Conservation (phyloP, 129 eudicot genomes). For the Heracleum sosnowskyi region DNA sequence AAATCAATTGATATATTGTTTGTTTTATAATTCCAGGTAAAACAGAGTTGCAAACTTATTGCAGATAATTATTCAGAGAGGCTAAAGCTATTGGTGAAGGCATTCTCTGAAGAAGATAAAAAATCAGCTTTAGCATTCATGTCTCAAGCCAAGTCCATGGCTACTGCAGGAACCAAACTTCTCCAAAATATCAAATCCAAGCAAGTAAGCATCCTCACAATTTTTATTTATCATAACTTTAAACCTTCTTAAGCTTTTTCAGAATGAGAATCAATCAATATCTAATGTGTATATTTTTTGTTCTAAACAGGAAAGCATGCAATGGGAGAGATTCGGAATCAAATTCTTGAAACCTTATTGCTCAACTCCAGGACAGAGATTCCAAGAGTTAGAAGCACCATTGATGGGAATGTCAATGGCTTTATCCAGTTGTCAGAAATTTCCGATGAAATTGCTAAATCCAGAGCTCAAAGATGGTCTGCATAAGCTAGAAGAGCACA, state of each 20-base stretch:
- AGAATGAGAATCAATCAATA: neutral
- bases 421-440: slow-evolving; percentile 26
- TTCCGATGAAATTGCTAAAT: slow-evolving; percentile 29
- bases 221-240: neutral
- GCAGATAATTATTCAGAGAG: slow-evolving; percentile 63
- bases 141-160: slow-evolving; percentile 56
- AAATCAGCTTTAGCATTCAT: slow-evolving; percentile 38
- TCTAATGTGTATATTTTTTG: neutral
- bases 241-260: neutral
- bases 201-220: slow-evolving; percentile 44
- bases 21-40: slow-evolving; percentile 47
- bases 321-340: slow-evolving; percentile 62
- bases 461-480: slow-evolving; percentile 38
- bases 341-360: slow-evolving; percentile 43
- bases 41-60: slow-evolving; percentile 45
- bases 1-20: neutral
- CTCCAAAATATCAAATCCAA: slow-evolving; percentile 54
- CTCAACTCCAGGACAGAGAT: slow-evolving; percentile 43
- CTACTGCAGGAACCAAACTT: slow-evolving; percentile 44
- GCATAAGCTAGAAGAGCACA: slow-evolving; percentile 27
- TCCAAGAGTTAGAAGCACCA: slow-evolving; percentile 55
- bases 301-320: slow-evolving; percentile 61
- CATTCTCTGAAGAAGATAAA: slow-evolving; percentile 61
- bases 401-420: slow-evolving; percentile 70
- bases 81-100: slow-evolving; percentile 53